Evolutionary conservation across 2,329 filamentous ascomycete genomes (phyloP), one percentile per base, ranked within the genome.

Genomic region (Trichoderma gracile): DNA sequence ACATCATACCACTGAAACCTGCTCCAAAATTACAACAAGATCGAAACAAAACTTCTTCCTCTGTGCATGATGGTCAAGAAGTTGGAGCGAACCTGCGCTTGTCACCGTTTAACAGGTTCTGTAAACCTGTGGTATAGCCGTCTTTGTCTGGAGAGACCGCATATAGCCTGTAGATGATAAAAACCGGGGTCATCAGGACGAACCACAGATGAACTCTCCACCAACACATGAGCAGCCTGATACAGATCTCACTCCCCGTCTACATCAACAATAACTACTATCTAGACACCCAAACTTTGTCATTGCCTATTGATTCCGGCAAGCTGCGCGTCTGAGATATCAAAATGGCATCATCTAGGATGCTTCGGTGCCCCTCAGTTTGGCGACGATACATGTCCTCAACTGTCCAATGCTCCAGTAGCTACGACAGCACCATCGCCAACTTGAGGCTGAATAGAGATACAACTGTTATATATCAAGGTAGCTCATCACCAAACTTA

Each of bases 381-480:
- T 33, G 19, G 49, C 58, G 49, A 23, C 58, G 49, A 30, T 19
- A 25, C 17, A 59, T 55, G 19, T 42, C 1, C 64, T 79, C 5
- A 72, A 78, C 21, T 61, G 70, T 46, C 21, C 45, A 46, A 46
- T 40, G 5, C 19, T 46, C 38, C 4, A 33, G 14, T 12, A 21
- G 23, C 19, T 65, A 76, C 43, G 72, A 73, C 14, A 56, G 63
- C 45, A 77, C 76, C 4, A 74, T 77, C 19, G 40, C 57, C 2
- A 76, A 74, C 23, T 65, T 78, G 7, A 65, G 65, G 1, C 67
- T 77, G 9, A 66, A 71, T 19, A 64, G 66, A 9, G 59, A 69
- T 25, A 76, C 73, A 1, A 69, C 70, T n/a, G 73, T 78, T 3
- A 76, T 78, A n/a, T 78, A 73, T 33, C 75, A 78, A 68, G 76